Percentiles rank a stretch among this genome's conserved stretches.
phyloP scores from a whole-genome alignment of 352 stramenopile species.

The Pythium chondricola region DNA sequence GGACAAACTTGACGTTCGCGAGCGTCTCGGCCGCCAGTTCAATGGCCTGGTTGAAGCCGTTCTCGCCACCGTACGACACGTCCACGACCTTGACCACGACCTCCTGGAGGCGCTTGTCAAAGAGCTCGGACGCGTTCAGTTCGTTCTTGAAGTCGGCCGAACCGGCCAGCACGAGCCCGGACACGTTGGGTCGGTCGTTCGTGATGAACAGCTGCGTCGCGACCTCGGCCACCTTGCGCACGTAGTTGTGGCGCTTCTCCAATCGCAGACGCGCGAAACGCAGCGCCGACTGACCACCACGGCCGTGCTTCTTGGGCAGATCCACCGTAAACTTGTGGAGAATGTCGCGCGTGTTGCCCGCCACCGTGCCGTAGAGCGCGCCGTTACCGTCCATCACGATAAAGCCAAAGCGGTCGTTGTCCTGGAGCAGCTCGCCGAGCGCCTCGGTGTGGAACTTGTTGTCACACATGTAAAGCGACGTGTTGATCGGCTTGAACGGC shows the following conservation, averaged over 20 bases:
- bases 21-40: constrained; percentile 97
- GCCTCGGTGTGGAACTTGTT: constrained; percentile 99
- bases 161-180: constrained; percentile 96
- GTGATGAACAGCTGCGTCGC: constrained; percentile 98
- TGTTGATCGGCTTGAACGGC: constrained; percentile 99
- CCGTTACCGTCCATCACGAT: constrained; percentile 99
- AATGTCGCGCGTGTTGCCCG: constrained; percentile 90
- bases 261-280: constrained; percentile 99
- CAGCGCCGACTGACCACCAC: constrained; percentile 98
- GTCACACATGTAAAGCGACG: constrained; percentile 99
- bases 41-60: constrained; percentile 99
- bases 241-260: constrained; percentile 99
- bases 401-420: constrained; percentile 99
- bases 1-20: constrained; percentile 98
- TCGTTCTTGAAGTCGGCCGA: constrained; percentile 99
- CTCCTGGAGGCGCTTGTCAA: constrained; percentile 93
- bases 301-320: constrained; percentile 99
- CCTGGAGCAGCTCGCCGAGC: constrained; percentile 96
- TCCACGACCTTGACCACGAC: constrained; percentile 99
- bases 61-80: constrained; percentile 99
- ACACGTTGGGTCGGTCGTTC: constrained; percentile 97
- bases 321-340: constrained; percentile 97
- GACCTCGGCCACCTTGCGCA: constrained; percentile 97
- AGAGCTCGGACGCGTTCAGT: constrained; percentile 94
- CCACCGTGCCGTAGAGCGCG: constrained; percentile 96